These are phyloP conservation scores for Chlorella sp. DNA, from an alignment of 139 green algal species.

Conservation along the genomic window DNA sequence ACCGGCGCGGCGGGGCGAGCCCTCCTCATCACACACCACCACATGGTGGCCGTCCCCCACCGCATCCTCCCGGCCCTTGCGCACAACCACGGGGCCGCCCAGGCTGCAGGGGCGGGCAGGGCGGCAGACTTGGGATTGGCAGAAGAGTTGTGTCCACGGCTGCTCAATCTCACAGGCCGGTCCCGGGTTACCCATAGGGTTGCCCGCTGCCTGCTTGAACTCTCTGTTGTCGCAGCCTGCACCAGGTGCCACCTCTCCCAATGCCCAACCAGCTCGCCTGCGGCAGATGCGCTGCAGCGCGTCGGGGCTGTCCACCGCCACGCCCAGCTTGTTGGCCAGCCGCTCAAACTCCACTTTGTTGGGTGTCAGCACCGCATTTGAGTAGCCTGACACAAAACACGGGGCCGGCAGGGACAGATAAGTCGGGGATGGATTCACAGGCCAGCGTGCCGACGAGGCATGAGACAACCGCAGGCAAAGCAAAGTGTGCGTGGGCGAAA, in stretches of 20 bases:
- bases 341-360: constrained; percentile 67
- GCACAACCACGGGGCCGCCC: constrained; percentile 56
- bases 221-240: too few species aligned
- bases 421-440: background rate
- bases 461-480: too few species aligned
- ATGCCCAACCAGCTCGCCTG: background rate
- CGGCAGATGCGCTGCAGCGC: constrained; percentile 27
- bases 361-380: constrained; percentile 62
- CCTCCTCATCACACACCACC: constrained; percentile 42
- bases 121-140: too few species aligned
- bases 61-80: constrained; percentile 56
- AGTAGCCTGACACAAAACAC: too few species aligned
- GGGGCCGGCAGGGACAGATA: background rate
- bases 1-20: constrained; percentile 66
- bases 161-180: too few species aligned
- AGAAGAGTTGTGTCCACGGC: too few species aligned
- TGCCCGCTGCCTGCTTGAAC: too few species aligned
- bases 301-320: constrained; percentile 30
- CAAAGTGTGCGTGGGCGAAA: too few species aligned
- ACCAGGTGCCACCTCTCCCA: too few species aligned
- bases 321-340: constrained; percentile 47
- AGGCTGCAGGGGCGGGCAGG: constrained; percentile 20
- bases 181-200: too few species aligned
- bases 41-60: constrained; percentile 32
- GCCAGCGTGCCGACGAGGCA: too few species aligned